Evolutionary conservation across 2,329 filamentous ascomycete species (phyloP), one percentile per base, ranked within the genome.

Genomic region (Diaporthe batatas): DNA sequence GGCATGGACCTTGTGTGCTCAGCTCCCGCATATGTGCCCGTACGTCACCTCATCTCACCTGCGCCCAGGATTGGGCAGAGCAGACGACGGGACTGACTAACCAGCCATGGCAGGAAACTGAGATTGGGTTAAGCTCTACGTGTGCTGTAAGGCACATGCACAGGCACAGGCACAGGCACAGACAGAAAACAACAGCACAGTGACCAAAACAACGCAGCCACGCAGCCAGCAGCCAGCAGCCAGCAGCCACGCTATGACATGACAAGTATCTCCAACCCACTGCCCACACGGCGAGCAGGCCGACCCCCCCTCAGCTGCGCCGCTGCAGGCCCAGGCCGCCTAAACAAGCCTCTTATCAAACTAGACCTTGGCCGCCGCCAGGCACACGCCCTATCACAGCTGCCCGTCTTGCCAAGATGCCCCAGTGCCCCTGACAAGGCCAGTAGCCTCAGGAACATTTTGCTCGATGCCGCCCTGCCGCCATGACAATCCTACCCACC

Each of bases 331-430:
- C 51, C 65, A 68, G 53, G 65, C 51, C 51, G 51, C 51, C 65
- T 68, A 68, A 68, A 68, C 25, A 68, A 68, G 65, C 65, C 65
- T 68, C 65, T 68, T 57, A 68, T 68, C 65, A 68, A 68, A 68
- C 65, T 68, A 55, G 65, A 23, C 65, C 65, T 68, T 68, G 65
- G 65, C 65, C 36, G 18, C 34, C 42, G 51, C 65, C 65, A 68
- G 65, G 65, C 21, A 68, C 65, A 47, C 51, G 34, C 36, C 65
- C 65, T 44, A 57, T 57, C 65, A 55, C 51, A 68, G 36, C 51
- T 10, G 42, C 53, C 51, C 29, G 65, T 47, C 51, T 49, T 68
- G 65, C 65, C 65, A 68, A 68, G 65, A 57, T 34, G 65, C 65
- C 39, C 65, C 65, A 68, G n/a, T 57, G 53, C 49, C 65, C 65